These are phyloP conservation scores for Paecilomyces fulvus DNA, from an alignment of 2,329 filamentous ascomycete species.

Conservation along the genomic window DNA sequence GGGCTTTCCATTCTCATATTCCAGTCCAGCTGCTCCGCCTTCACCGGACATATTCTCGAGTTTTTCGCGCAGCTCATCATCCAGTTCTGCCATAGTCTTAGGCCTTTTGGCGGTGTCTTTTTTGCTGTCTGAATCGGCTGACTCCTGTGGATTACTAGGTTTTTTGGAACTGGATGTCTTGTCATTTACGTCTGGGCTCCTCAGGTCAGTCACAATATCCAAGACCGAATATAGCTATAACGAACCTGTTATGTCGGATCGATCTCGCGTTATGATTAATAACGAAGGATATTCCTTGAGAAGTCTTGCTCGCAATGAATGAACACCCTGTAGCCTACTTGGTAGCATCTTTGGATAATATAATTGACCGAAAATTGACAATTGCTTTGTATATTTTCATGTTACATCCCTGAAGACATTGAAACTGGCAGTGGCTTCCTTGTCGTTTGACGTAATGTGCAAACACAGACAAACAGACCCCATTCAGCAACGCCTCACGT, in stretches of 20 bases:
- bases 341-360: background rate
- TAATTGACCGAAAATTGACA: background rate
- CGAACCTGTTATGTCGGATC: background rate
- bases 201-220: background rate
- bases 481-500: background rate
- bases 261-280: background rate
- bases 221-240: background rate
- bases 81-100: slow-evolving; percentile 55
- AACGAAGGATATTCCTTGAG: background rate
- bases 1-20: slow-evolving; percentile 66
- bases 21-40: slow-evolving; percentile 61
- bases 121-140: slow-evolving; percentile 3
- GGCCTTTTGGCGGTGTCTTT: slow-evolving; percentile 13
- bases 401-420: too few relatives aligned
- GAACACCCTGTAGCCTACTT: background rate
- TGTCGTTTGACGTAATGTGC: background rate
- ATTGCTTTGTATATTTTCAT: background rate
- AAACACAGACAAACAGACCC: background rate
- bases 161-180: background rate
- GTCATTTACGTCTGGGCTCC: background rate
- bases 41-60: slow-evolving; percentile 61
- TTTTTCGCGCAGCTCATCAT: slow-evolving; percentile 58
- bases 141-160: background rate
- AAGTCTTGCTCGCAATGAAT: background rate
- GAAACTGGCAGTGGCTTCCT: background rate